These are phyloP conservation scores for Rhamnella rubrinervis DNA, from an alignment of 331 rosid genomes.

Conservation along the genomic window DNA sequence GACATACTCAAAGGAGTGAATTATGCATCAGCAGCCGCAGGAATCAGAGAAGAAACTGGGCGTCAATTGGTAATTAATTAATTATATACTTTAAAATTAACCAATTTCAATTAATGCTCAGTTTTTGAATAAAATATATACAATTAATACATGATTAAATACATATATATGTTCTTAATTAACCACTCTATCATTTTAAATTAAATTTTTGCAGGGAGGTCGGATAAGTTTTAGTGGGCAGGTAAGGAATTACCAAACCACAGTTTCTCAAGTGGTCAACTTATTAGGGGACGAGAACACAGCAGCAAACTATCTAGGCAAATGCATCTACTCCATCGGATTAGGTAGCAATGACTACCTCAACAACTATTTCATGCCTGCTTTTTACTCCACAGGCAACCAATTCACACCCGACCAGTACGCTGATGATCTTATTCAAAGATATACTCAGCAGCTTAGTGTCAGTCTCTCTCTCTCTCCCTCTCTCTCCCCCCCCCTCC, in stretches of 20 bases:
- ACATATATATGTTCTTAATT: neutral
- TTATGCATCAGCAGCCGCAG: slow-evolving; percentile 58
- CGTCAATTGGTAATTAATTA: slow-evolving; percentile 41
- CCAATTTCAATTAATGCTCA: neutral
- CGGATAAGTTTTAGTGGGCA: slow-evolving; percentile 88
- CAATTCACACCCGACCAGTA: slow-evolving; percentile 64
- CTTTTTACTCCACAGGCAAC: slow-evolving; percentile 48
- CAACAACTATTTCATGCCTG: slow-evolving; percentile 94
- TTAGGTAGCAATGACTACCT: slow-evolving; percentile 96
- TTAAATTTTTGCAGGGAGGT: slow-evolving; percentile 52
- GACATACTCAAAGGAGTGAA: slow-evolving; percentile 42
- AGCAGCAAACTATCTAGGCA: slow-evolving; percentile 61
- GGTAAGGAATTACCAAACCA: slow-evolving; percentile 69
- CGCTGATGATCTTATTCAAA: slow-evolving; percentile 62
- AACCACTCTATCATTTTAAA: neutral
- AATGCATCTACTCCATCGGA: slow-evolving; percentile 80
- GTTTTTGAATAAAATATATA: neutral
- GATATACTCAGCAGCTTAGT: slow-evolving; percentile 58
- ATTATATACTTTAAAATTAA: neutral
- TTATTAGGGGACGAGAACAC: slow-evolving; percentile 50
- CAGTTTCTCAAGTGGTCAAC: slow-evolving; percentile 61
- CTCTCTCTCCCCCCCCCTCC: too few relatives aligned
- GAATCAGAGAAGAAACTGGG: slow-evolving; percentile 53
- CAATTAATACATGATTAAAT: neutral
- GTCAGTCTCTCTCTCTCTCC: slow-evolving; percentile 32